Percentiles rank a stretch among this genome's conserved stretches.
Evolutionary conservation across 202 grass and related monocot genomes (phyloP).

Genomic region (Dendrocalamus latiflorus): DNA sequence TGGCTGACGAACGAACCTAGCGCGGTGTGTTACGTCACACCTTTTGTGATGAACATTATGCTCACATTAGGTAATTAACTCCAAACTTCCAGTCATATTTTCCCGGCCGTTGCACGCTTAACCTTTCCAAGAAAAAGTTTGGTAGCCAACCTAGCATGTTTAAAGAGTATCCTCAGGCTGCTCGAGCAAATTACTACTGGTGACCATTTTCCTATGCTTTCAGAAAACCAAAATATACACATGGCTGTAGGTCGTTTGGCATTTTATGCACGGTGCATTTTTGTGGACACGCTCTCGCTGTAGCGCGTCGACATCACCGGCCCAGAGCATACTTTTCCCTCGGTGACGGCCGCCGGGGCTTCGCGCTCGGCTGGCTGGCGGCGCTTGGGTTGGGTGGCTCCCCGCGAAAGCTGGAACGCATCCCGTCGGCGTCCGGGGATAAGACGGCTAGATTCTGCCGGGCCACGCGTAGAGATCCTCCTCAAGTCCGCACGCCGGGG

Average conservation of each 20-base stretch:
- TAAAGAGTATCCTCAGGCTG: not conserved
- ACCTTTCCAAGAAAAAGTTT: not conserved
- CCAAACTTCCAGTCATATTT: not conserved
- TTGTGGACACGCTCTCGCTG: too few relatives aligned
- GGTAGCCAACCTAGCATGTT: not conserved
- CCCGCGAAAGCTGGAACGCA: not conserved
- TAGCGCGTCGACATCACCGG: not conserved
- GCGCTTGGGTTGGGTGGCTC: too few relatives aligned
- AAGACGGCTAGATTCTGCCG: conserved; percentile 22
- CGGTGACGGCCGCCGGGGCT: not conserved
- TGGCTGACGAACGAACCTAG: not conserved
- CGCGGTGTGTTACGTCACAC: not conserved
- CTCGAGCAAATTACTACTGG: not conserved
- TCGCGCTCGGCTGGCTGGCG: not conserved
- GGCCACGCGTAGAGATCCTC: not conserved
- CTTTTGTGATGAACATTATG: not conserved
- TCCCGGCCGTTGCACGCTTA: not conserved
- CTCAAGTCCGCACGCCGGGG: too few relatives aligned
- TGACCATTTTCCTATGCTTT: not conserved
- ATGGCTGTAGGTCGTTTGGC: not conserved
- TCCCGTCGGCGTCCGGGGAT: not conserved
- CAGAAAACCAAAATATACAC: not conserved
- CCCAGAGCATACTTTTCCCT: not conserved
- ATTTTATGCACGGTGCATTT: not conserved
- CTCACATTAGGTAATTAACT: not conserved